Evolutionary conservation across 2,329 filamentous ascomycete species (phyloP).

Genomic region (Ophiostoma piceae): DNA sequence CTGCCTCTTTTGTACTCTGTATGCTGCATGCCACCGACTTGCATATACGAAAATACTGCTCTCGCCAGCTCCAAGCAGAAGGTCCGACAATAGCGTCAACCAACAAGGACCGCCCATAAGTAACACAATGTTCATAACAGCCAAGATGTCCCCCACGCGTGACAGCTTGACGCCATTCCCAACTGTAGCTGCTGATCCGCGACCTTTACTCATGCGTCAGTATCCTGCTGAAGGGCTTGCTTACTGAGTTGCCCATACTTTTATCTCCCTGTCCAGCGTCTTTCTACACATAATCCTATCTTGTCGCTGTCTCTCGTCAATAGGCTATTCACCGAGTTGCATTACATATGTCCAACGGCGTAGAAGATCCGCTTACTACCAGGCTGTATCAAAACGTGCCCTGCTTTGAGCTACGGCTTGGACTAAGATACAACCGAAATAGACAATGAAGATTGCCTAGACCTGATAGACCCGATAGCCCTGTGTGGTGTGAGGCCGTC

Average conservation of each 20-base stretch:
- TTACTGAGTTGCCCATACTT: background rate
- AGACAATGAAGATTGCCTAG: background rate
- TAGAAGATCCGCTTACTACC: background rate
- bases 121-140: background rate
- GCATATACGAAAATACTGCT: background rate
- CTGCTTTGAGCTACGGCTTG: background rate
- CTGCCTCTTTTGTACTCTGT: background rate
- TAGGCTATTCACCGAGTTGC: background rate
- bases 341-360: background rate
- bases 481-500: constrained; percentile 10
- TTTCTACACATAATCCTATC: too few species aligned
- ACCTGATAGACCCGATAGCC: background rate
- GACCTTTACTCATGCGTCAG: background rate
- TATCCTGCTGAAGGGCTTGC: background rate
- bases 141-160: background rate
- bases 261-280: background rate
- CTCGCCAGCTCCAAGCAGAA: background rate
- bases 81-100: background rate
- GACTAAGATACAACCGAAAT: background rate
- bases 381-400: background rate
- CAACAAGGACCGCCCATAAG: too few species aligned
- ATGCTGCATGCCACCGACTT: background rate
- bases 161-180: background rate
- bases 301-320: background rate
- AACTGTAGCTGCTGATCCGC: background rate